Base-by-base conservation (phyloP, 768 basidiomycete genomes). In the Leccinum aurantiacum region DNA sequence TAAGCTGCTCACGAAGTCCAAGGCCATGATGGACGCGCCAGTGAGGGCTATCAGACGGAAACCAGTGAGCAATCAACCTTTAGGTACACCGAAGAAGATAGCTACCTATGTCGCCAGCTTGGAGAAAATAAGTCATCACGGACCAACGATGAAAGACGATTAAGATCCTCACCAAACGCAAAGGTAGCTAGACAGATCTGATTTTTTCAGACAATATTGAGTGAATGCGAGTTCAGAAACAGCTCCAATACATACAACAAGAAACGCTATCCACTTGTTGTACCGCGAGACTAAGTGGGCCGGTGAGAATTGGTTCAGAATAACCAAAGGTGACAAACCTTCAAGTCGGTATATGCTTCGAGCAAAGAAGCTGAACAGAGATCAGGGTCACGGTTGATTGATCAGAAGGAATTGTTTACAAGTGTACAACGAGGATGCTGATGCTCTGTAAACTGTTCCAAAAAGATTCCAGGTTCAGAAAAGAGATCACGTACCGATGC, bases 381-480 rank as follows among this genome's bases (percentile, higher is more conserved):
- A 22, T 65, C n/a, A 64, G 44, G 3, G 4, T 31, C 11, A 25
- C 6, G 25, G 2, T 6, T 19, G 9, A 10, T 9, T 1, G 1
- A 49, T 7, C 9, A 1, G 46, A 11, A 25, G 48, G 38, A 25
- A 17, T 3, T 17, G 4, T 22, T 29, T 31, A 65, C 64, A 60
- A 65, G 50, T 65, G 64, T 17, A 65, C 60, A 53, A 58, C 31
- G 15, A 65, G 54, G 33, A 65, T 57, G 25, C 54, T 48, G 7
- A 62, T 5, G 11, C 53, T 47, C 64, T 65, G 29, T 3, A 33
- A 27, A 38, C 2, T 6, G 9, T 15, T 58, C 31, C 14, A 6
- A 65, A 14, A 10, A 38, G 11, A 5, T 6, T 27, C 17, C 14
- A 3, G 22, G 11, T 15, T 54, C 13, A 8, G 3, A 14, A 25